These are phyloP conservation scores for Pseudotsuga menziesii DNA, from an alignment of 75 land plant genomes.

Conservation along the genomic window DNA sequence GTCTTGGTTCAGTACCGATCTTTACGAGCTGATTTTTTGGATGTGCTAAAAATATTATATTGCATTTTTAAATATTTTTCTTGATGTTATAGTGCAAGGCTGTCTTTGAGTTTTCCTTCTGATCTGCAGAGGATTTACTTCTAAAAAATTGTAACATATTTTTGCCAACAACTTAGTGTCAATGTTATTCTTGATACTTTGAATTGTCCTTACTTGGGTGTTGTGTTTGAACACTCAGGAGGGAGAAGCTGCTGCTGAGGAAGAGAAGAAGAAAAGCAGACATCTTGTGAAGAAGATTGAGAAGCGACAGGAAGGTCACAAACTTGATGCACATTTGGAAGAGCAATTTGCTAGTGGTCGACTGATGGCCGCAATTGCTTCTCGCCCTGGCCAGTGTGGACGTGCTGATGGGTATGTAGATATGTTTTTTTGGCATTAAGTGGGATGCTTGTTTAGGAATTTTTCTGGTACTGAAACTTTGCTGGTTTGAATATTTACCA, in stretches of 20 bases:
- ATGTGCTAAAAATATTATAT: no score
- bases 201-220: no score
- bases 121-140: no score
- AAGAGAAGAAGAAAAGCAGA: slow-evolving; percentile 63
- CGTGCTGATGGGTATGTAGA: slow-evolving; percentile 74
- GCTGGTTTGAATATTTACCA: slow-evolving; percentile 9
- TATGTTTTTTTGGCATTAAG: neutral
- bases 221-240: slow-evolving; percentile 15
- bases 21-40: no score
- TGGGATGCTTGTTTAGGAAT: neutral
- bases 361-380: slow-evolving; percentile 53
- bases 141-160: no score
- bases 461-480: neutral
- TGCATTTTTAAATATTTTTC: no score
- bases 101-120: no score
- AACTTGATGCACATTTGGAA: slow-evolving; percentile 69
- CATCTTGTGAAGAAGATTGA: slow-evolving; percentile 54
- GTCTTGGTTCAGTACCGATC: no score
- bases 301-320: slow-evolving; percentile 50
- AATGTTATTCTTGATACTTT: no score
- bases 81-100: no score
- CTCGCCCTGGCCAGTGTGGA: slow-evolving; percentile 81
- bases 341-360: slow-evolving; percentile 70
- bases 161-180: no score
- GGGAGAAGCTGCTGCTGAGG: slow-evolving; percentile 40